Conservation (phyloP, 805 yeast genomes). For the Wickerhamomyces strasburgensis region DNA sequence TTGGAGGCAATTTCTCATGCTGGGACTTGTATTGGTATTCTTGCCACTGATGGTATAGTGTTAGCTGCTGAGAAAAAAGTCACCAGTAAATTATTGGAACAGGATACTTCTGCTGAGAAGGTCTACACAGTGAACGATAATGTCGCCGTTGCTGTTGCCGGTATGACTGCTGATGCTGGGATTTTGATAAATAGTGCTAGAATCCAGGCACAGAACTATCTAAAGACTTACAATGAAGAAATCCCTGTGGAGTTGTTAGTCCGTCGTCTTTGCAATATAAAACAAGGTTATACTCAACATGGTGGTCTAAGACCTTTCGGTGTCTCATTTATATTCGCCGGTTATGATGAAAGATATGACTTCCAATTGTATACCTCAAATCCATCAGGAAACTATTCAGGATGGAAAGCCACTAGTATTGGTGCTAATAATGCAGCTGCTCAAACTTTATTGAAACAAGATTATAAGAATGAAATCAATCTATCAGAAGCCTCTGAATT, state of each 20-base stretch:
- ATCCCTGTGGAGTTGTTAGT: slow-evolving; percentile 92
- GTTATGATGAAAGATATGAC: slow-evolving; percentile 83
- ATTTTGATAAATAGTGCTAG: slow-evolving; percentile 87
- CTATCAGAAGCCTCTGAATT: slow-evolving; percentile 76
- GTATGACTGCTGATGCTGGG: slow-evolving; percentile 95
- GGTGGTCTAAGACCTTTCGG: slow-evolving; percentile 99
- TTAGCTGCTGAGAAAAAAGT: slow-evolving; percentile 96
- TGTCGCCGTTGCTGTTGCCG: slow-evolving; percentile 93
- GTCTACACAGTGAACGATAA: slow-evolving; percentile 80
- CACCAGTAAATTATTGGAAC: slow-evolving; percentile 87
- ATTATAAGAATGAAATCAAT: slow-evolving; percentile 76
- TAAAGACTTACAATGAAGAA: slow-evolving; percentile 84
- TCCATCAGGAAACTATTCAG: slow-evolving; percentile 96
- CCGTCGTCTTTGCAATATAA: slow-evolving; percentile 82
- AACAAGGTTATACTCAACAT: slow-evolving; percentile 97
- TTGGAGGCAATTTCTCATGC: slow-evolving; percentile 97
- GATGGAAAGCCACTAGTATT: slow-evolving; percentile 97
- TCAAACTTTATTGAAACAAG: slow-evolving; percentile 92
- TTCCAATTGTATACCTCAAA: slow-evolving; percentile 92
- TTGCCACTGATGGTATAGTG: slow-evolving; percentile 83
- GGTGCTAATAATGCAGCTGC: slow-evolving; percentile 97
- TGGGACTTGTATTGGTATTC: slow-evolving; percentile 94
- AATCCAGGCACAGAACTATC: slow-evolving; percentile 73
- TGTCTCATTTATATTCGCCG: slow-evolving; percentile 93
- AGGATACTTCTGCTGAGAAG: slow-evolving; percentile 90